phyloP scores from a whole-genome alignment of 2,329 filamentous ascomycete genomes.

The Colletotrichum sp. region DNA sequence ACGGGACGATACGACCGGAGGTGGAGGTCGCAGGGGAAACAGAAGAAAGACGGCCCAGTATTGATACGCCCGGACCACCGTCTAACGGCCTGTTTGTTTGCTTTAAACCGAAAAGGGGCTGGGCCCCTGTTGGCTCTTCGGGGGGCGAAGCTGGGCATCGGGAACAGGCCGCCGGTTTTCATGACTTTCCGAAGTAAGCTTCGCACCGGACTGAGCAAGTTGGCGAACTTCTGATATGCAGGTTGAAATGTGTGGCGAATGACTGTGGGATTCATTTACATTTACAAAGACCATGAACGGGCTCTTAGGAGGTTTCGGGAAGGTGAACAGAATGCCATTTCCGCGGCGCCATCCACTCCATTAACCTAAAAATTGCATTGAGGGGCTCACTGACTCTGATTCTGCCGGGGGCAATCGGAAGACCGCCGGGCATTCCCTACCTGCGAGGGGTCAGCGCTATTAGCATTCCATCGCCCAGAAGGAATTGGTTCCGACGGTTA shows the following conservation, averaged over 20 bases:
- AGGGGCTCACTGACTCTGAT: neutral
- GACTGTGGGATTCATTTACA: neutral
- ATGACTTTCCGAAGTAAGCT: neutral
- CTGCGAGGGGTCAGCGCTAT: neutral
- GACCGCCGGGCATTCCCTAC: neutral
- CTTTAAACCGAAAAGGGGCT: neutral
- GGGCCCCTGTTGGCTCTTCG: neutral
- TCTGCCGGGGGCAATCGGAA: neutral
- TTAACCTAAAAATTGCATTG: neutral
- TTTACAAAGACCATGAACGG: neutral
- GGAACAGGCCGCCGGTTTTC: neutral
- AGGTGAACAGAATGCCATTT: neutral
- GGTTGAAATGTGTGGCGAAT: neutral
- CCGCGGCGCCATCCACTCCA: neutral
- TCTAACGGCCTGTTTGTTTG: neutral
- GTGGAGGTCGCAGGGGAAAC: neutral
- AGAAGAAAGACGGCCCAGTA: neutral
- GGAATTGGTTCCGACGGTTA: neutral
- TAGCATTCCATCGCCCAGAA: neutral
- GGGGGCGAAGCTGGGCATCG: neutral
- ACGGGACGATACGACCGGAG: neutral
- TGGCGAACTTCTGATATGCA: slow-evolving; percentile 7
- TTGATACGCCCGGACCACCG: slow-evolving; percentile 7
- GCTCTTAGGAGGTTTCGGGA: neutral
- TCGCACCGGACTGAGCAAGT: neutral